Evolutionary conservation across 257 asterid species (phyloP), one percentile per base, ranked within the genome.

Genomic region (Lycium barbarum): DNA sequence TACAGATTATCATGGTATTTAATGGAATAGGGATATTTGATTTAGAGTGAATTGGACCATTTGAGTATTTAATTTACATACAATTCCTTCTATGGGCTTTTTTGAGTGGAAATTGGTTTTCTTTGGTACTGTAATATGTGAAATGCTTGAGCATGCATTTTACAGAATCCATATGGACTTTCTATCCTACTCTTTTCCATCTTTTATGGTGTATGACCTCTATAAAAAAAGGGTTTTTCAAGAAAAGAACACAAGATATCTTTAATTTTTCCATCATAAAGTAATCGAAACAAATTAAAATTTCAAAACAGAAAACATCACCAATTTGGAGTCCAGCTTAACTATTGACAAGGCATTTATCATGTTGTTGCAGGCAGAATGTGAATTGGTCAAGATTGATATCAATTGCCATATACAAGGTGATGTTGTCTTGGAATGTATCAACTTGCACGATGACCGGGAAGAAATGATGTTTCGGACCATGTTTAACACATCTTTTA

Each of bases 381-480:
- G 88, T 88, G 92, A 88, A 83, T 88, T 86, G 66, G 92, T 87
- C 49, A 92, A 92, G 88, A 89, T 92, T 86, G 95, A 92, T 63
- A 85, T 93, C 90, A 91, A 90, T 85, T 93, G 95, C 84, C 94
- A 89, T 84, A 91, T 92, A 84, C 93, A 86, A 88, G 97, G 98
- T 84, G 97, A 93, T 80, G 95, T 94, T 22, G 93, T 94, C 90
- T 88, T 94, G 20, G 97, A 93, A 88, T 94, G 96, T 72, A 86
- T 90, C 72, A 89, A 88, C 26, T 74, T 94, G 87, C 91, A 88
- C 20, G 86, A 89, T 58, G 87, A 78, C 81, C 51, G 67, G 54
- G 95, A 93, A 87, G 88, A 88, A 38, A 89, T 90, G 91, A 91
- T 91, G 92, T 94, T 91, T 72, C 91, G 95, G 0, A 91, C 89